Evolutionary conservation across 768 basidiomycete species (phyloP).

Genomic region (Galerina marginata): DNA sequence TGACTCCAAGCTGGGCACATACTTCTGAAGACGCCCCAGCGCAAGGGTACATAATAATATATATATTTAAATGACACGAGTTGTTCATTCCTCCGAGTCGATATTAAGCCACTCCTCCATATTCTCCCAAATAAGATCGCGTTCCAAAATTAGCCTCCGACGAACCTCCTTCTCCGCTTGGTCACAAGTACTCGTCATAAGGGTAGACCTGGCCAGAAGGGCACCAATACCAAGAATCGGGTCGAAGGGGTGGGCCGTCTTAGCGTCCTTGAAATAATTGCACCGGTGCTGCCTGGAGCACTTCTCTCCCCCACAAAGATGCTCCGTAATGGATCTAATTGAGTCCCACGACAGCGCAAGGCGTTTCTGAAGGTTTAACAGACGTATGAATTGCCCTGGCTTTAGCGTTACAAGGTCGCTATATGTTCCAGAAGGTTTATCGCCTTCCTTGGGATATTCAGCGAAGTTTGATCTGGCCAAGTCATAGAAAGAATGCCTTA

Average conservation of each 20-base stretch:
- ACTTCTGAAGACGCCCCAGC: too few relatives aligned
- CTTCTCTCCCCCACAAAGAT: background rate
- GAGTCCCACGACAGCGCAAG: slow-evolving; percentile 16
- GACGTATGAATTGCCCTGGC: slow-evolving; percentile 5
- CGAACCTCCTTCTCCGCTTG: too few relatives aligned
- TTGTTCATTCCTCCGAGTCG: too few relatives aligned
- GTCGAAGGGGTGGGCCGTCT: background rate
- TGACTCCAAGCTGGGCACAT: too few relatives aligned
- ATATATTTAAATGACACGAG: too few relatives aligned
- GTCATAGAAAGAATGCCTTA: slow-evolving; percentile 47
- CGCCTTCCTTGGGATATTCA: background rate
- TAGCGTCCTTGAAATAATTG: background rate
- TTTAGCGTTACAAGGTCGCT: background rate
- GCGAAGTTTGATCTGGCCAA: slow-evolving; percentile 20
- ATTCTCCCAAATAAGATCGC: too few relatives aligned
- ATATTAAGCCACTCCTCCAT: too few relatives aligned
- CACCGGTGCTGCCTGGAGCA: background rate
- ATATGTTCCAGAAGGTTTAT: background rate
- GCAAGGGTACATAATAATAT: too few relatives aligned
- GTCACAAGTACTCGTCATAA: too few relatives aligned
- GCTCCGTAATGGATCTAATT: background rate
- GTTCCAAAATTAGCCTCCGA: too few relatives aligned
- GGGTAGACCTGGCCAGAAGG: too few relatives aligned
- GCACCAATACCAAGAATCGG: background rate
- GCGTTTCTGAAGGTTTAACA: slow-evolving; percentile 17